Base-by-base conservation (phyloP, 345 rosid genomes). In the Arabis alpina region DNA sequence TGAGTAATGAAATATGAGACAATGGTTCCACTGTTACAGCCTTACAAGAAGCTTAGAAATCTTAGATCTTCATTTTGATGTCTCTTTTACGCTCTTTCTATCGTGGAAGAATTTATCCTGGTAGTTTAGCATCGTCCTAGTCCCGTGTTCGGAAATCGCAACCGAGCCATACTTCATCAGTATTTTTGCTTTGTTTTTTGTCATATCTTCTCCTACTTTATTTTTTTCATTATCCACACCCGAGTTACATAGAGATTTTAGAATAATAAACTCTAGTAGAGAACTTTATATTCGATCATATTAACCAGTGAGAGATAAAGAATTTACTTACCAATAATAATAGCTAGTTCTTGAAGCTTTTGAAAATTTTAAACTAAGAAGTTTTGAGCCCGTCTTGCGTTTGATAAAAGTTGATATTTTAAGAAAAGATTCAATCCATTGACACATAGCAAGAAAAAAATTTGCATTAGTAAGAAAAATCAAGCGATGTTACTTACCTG, bases 121-220 rank as follows among this genome's bases (percentile, higher is more conserved):
- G 77, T 87, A 91, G 80, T 91, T 89, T 13, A 94, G 84, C 98
- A 94, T 88, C 4, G 95, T 88, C 69, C 98, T 67, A 91, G 77
- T 24, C 99, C 98, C 0, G 82, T 89, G 66, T 88, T 87, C 23
- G 23, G 23, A 19, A 19, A 19, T 19, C 10, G 87, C 90, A 24
- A 78, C 48, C 99, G 96, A 94, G 34, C 95, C 99, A 51, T 72
- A 94, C 68, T 79, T 85, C 83, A 74, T 82, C 54, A 94, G 72
- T 54, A 94, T 93, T 74, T 77, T 69, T 2, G 93, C 96, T 65
- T 94, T 95, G 0, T 86, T 88, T 82, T 83, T 88, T 1, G 80
- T 81, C 77, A 91, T 74, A 86, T 94, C 95, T 76, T 88, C 90
- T 63, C 99, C 97, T 43, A 89, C 82, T 97, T 93, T 68, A 37